Base-by-base conservation (phyloP, 805 yeast genomes). In the Ogataea zsoltii region DNA sequence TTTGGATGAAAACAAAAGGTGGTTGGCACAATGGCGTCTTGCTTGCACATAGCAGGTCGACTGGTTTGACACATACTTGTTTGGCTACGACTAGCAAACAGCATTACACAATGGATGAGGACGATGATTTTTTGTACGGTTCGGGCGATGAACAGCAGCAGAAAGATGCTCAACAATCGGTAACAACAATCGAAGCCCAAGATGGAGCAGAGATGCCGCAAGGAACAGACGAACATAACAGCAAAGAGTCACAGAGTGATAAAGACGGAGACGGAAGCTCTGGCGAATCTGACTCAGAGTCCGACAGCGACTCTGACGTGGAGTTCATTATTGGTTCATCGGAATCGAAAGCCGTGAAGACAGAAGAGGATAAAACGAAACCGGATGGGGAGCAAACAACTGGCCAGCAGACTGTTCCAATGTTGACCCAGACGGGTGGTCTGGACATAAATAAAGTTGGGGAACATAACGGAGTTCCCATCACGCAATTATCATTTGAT, bases 401-500 rank as follows among this genome's bases (percentile, higher is more conserved):
- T 9, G 64, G 44, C 35, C 65, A 36, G 48, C 68, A 41, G 49
- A 55, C 65, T 54, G 49, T 67, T 56, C 44, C 64, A 43, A 45
- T 58, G 46, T 49, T 65, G 34, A 60, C 63, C 6, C 66, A 76
- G 30, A 62, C 79, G 9, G 60, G 67, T 2, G 69, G 74, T 42
- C 68, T 85, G 13, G 90, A 88, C 55, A 74, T 89, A n/a, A 80
- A 86, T 56, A 77, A 78, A 33, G 82, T 85, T 15, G 95, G 89
- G 1, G 81, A 77, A 49, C 76, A 75, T 48, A 85, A 90, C 41
- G 97, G 96, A 2, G 76, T 80, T 55, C 96, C 96, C 3, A 71
- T 94, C 39, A 88, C 96, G 0, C 82, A 85, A 54, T 74, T 92
- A 11, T 85, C 87, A 49, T 75, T 92, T 10, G 92, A 85, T 49